Percentiles rank a stretch among this genome's conserved stretches.
phyloP scores from a whole-genome alignment of 2,329 filamentous ascomycete species.

The Colletotrichum sp. region DNA sequence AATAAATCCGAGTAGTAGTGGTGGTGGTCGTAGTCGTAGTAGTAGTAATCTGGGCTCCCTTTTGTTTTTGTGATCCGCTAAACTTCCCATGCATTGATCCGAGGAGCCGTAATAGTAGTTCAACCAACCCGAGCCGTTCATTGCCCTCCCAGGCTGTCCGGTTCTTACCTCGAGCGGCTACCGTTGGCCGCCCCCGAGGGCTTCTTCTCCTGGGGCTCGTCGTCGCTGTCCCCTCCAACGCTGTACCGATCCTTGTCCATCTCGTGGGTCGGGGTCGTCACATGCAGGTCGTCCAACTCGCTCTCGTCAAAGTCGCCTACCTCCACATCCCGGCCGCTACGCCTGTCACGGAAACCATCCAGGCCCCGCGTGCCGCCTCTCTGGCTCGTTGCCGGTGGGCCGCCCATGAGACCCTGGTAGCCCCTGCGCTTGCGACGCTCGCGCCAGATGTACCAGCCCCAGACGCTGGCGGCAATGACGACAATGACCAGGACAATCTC shows the following conservation, averaged over 20 bases:
- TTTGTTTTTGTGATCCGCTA: background rate
- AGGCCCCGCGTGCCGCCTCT: conserved; percentile 36
- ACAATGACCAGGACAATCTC: conserved; percentile 86
- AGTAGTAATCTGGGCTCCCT: background rate
- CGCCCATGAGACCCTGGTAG: conserved; percentile 56
- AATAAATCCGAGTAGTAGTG: background rate
- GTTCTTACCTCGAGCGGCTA: conserved; percentile 15
- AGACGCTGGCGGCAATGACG: conserved; percentile 71
- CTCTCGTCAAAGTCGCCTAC: conserved; percentile 70
- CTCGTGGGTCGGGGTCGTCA: conserved; percentile 48
- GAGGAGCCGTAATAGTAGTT: background rate
- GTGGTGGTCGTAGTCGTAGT: background rate
- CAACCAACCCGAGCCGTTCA: background rate
- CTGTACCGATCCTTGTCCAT: conserved; percentile 56
- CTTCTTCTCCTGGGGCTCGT: conserved; percentile 41
- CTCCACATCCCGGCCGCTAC: conserved; percentile 59
- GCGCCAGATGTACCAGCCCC: conserved; percentile 76
- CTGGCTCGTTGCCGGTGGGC: conserved; percentile 35
- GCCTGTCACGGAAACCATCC: conserved; percentile 53
- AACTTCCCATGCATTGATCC: conserved; percentile 5
- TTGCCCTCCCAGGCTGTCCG: background rate
- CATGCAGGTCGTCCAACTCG: conserved; percentile 66
- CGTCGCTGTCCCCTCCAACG: conserved; percentile 62
- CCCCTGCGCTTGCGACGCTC: conserved; percentile 60
- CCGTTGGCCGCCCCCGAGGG: conserved; percentile 13